Conservation (phyloP, 2,329 filamentous ascomycete species). For the Cordyceps javanica region DNA sequence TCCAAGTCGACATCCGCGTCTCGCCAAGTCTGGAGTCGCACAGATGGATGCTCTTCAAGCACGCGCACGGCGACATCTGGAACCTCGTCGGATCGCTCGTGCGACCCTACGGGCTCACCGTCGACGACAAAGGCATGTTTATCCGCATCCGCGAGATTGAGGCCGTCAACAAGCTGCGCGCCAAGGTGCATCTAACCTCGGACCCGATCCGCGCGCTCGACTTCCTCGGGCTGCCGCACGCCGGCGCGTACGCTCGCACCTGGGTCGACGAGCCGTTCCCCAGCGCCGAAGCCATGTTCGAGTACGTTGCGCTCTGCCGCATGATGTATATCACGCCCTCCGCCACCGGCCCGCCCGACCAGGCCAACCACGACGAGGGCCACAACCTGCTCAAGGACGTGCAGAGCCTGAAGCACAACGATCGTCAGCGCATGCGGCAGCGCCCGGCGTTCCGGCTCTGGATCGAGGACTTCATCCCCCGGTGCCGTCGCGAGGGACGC, state of each 20-base stretch:
- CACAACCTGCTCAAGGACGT: conserved; percentile 20
- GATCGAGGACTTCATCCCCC: conserved; percentile 57
- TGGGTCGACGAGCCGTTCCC: conserved; percentile 51
- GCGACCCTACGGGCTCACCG: conserved; percentile 58
- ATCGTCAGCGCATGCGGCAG: conserved; percentile 48
- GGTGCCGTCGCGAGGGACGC: conserved; percentile 34
- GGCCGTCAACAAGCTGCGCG: conserved; percentile 44
- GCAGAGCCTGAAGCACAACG: conserved; percentile 43
- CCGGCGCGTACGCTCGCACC: conserved; percentile 15
- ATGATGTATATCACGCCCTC: conserved; percentile 47
- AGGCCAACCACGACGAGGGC: conserved; percentile 7
- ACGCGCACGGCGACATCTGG: conserved; percentile 67
- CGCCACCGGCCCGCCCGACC: not conserved
- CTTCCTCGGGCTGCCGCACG: conserved; percentile 55
- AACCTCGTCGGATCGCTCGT: conserved; percentile 59
- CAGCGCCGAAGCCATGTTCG: conserved; percentile 50
- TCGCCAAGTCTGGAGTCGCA: conserved; percentile 37
- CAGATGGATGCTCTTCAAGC: conserved; percentile 61
- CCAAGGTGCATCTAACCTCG: conserved; percentile 54
- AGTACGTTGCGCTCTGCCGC: conserved; percentile 51
- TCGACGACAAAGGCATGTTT: conserved; percentile 57
- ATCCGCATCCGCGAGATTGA: conserved; percentile 66
- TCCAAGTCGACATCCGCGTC: conserved; percentile 65
- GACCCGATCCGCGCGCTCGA: conserved; percentile 49
- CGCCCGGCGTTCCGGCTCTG: conserved; percentile 55